phyloP scores from a whole-genome alignment of 139 green algal species.

The Closterium sp. region DNA sequence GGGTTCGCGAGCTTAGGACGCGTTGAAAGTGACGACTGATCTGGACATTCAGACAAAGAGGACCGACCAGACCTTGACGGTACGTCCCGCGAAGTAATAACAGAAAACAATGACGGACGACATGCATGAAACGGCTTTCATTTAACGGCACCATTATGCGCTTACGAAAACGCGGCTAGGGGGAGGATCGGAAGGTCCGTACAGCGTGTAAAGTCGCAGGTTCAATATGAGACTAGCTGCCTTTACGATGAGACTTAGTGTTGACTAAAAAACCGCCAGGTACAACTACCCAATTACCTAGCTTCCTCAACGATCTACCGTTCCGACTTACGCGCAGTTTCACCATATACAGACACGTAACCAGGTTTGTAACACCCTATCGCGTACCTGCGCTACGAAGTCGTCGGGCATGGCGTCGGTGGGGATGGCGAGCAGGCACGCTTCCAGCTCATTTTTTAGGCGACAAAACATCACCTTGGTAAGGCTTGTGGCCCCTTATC shows the following conservation, averaged over 20 bases:
- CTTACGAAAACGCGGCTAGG: not conserved
- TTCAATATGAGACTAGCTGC: no score
- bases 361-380: not conserved
- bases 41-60: not conserved
- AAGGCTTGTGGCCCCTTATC: not conserved
- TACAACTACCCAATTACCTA: not conserved
- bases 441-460: not conserved
- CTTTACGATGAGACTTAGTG: no score
- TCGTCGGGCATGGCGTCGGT: not conserved
- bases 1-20: no score
- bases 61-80: not conserved
- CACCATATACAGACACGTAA: not conserved
- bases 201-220: not conserved
- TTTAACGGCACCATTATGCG: not conserved
- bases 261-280: no score
- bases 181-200: not conserved
- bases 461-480: no score
- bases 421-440: not conserved
- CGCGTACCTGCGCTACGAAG: not conserved
- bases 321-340: not conserved
- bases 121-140: not conserved
- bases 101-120: not conserved
- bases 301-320: not conserved
- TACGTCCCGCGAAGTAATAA: not conserved
- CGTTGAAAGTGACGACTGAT: no score